These are phyloP conservation scores for Boletus mariae DNA, from an alignment of 1,284 basidiomycete genomes.

Conservation along the genomic window DNA sequence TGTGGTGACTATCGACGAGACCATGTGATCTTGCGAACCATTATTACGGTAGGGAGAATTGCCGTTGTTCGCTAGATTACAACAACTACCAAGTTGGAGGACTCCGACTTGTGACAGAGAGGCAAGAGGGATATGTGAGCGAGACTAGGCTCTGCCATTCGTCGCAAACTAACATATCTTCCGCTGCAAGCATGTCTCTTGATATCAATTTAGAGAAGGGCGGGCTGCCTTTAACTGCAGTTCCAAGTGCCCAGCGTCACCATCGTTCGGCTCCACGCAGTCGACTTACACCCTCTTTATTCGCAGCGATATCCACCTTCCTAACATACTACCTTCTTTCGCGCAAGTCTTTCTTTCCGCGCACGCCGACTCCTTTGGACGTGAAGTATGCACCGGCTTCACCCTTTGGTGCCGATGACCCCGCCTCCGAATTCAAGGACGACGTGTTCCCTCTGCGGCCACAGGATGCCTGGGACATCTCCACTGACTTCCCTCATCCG, in stretches of 20 bases:
- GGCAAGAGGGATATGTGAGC: slow-evolving; percentile 5
- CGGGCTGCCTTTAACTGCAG: slow-evolving; percentile 16
- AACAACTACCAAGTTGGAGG: too few species aligned
- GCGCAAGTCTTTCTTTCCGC: slow-evolving; percentile 2
- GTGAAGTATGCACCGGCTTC: slow-evolving; percentile 4
- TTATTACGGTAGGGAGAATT: neutral
- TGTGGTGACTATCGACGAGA: neutral
- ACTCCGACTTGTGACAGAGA: too few species aligned
- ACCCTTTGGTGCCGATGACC: slow-evolving; percentile 24
- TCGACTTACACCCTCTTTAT: slow-evolving; percentile 3
- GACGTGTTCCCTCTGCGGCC: slow-evolving; percentile 62
- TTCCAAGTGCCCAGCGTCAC: slow-evolving; percentile 1
- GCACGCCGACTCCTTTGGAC: neutral
- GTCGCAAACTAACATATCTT: neutral
- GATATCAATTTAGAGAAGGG: slow-evolving; percentile 17
- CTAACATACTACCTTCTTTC: slow-evolving; percentile 14
- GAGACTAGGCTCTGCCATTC: neutral
- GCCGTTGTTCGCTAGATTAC: too few species aligned
- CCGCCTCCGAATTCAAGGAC: slow-evolving; percentile 51
- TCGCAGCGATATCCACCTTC: slow-evolving; percentile 17
- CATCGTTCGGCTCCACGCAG: neutral
- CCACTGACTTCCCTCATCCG: slow-evolving; percentile 69
- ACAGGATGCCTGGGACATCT: slow-evolving; percentile 70
- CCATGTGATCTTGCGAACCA: neutral
- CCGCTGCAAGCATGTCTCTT: slow-evolving; percentile 10